Evolutionary conservation across 345 rosid genomes (phyloP).

Genomic region (Chamaenerion angustifolium): DNA sequence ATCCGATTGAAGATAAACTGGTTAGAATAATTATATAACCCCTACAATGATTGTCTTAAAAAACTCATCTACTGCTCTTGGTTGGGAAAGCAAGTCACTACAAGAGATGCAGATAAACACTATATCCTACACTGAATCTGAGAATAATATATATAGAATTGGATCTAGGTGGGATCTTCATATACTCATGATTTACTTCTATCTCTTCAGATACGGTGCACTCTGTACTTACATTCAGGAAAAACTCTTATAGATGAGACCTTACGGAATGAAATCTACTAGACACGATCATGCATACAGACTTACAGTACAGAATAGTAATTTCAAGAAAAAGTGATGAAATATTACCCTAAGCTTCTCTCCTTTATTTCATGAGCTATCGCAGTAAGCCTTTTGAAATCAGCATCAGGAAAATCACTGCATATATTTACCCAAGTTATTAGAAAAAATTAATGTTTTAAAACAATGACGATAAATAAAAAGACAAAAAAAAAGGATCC

Average conservation of each 20-base stretch:
- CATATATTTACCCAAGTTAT: slow-evolving; percentile 8
- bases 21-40: no score
- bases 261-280: not conserved
- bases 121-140: no score
- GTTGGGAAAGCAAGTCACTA: no score
- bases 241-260: no score
- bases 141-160: no score
- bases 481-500: slow-evolving; percentile 1
- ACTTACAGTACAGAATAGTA: not conserved
- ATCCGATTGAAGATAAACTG: not conserved
- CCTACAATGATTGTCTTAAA: no score
- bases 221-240: no score
- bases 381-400: slow-evolving; percentile 20
- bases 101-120: no score
- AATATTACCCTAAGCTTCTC: slow-evolving; percentile 29
- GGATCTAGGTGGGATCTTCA: no score
- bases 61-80: no score
- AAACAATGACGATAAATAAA: not conserved
- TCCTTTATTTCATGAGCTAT: slow-evolving; percentile 19
- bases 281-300: not conserved
- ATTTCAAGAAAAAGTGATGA: not conserved
- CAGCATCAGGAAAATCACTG: slow-evolving; percentile 24
- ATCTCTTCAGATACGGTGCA: no score
- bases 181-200: no score
- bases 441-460: slow-evolving; percentile 5